Base-by-base conservation (phyloP, 2,329 filamentous ascomycete species). In the Fusarium sp. region DNA sequence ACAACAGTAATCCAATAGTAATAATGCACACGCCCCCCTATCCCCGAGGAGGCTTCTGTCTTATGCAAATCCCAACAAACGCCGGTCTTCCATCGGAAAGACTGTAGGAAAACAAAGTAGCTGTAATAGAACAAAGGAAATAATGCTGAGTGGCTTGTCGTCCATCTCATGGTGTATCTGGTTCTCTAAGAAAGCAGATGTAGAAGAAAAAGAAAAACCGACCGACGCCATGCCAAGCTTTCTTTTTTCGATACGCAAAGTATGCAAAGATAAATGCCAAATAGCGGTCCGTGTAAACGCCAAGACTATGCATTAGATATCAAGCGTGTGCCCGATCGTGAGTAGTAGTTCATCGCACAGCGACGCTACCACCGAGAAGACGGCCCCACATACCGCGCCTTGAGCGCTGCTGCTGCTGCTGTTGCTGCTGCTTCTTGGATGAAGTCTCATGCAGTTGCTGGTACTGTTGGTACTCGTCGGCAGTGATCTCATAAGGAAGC, bases 401-500 rank as follows among this genome's bases (percentile, higher is more conserved):
- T 30, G 73, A 49, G 54, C 83, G 82, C 64, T 82, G 83, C 55
- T 86, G 84, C 81, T 82, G 82, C 1, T 63, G 57, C 38, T 86
- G 84, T 80, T 87, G 83, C 49, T 86, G 84, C 33, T 67, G 48
- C 81, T 87, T 87, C 78, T 84, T 86, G 64, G 76, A 76, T 48
- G 80, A 78, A 42, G 80, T 82, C 52, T 87, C 83, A 67, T 87
- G 84, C 46, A 87, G 76, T 61, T 84, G 82, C 66, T 75, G 72
- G 50, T 75, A 73, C 52, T 75, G 73, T 38, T 83, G 83, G 64
- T 88, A 83, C 64, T 88, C 84, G 30, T 89, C 86, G 37, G 81
- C 75, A 66, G 83, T 84, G 73, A 88, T 87, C 79, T 89, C 87
- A 78, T 88, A 89, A 9, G 87, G 85, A 7, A 89, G 84, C 69